Evolutionary conservation across 164 flowering plant genomes (phyloP), one percentile per base, ranked within the genome.

Genomic region (grape (Vitis vinifera)): DNA sequence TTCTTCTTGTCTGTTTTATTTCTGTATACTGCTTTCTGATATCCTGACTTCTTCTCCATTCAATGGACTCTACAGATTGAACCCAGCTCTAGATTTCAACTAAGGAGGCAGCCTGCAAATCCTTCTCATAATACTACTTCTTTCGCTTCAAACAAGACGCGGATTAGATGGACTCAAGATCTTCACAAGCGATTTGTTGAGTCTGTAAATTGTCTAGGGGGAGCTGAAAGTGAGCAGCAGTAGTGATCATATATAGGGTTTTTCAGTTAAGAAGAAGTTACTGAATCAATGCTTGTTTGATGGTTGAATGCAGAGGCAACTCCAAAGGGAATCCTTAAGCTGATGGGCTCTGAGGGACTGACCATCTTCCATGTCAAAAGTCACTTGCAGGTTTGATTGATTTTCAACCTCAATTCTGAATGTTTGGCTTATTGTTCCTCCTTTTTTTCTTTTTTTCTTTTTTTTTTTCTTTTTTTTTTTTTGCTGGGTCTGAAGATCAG

Each of bases 351-450:
- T 13, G 79, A 89, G 2, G 87, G 87, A 17, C 79, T 89, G 75
- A 87, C 91, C 37, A 82, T 89, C 81, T 85, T 76, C 57, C 93
- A 89, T 74, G 83, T 89, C 37, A 89, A 87, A 75, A 89, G 93
- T 71, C 93, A 89, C 77, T 67, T 89, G 66, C 93, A 86, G 89
- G 89, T 85, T 15, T 1, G 27, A 23, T 23, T 16, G 2, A 6
- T n/a, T 47, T 15, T 27, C 48, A 8, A 50, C 9, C 30, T 2
- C 17, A 30, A 55, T 50, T 48, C 51, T 14, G 29, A 58, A 1
- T 27, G 44, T 37, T 37, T 37, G 44, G 44, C 7, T 37, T 37
- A 37, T 10, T 50, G 29, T 50, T 51, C 55, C 23, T 51, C 3
- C 13, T 9, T 37, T 17, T 48, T 37, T 13, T 37, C 7, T 31